Evolutionary conservation across 2,329 filamentous ascomycete species (phyloP).

Genomic region (Dichotomopilus funicola): DNA sequence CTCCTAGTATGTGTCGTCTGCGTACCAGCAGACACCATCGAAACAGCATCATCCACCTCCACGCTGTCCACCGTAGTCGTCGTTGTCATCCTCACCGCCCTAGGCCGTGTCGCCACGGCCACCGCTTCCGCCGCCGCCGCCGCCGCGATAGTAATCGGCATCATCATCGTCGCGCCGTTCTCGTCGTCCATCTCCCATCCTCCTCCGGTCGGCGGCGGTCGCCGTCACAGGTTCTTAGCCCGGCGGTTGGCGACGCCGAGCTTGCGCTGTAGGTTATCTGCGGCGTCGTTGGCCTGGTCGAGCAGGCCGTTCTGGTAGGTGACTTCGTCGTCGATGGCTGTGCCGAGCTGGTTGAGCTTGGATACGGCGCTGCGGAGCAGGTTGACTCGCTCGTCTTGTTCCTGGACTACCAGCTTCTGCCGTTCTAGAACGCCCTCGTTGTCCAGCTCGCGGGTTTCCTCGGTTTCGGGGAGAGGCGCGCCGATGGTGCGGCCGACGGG

Average conservation of each 20-base stretch:
- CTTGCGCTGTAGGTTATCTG: conserved; percentile 60
- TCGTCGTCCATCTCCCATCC: neutral
- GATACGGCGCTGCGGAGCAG: conserved; percentile 62
- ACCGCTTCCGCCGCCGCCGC: no score
- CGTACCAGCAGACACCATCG: no score
- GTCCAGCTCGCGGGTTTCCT: conserved; percentile 68
- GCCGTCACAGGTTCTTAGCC: conserved; percentile 52
- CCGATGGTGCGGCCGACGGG: conserved; percentile 59
- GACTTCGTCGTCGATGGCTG: conserved; percentile 69
- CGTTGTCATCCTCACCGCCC: no score
- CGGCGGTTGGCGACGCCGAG: conserved; percentile 67
- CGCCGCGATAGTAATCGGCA: no score
- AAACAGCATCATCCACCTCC: no score
- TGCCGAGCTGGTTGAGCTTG: conserved; percentile 69
- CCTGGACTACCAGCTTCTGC: conserved; percentile 65
- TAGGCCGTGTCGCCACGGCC: no score
- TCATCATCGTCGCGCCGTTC: neutral
- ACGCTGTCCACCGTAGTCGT: no score
- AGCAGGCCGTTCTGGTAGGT: conserved; percentile 66
- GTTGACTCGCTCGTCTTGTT: conserved; percentile 69
- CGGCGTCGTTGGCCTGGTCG: conserved; percentile 58
- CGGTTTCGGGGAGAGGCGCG: conserved; percentile 65
- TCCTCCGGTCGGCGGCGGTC: conserved; percentile 14
- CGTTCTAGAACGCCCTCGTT: conserved; percentile 68
- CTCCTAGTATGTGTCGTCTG: no score